Base-by-base conservation (phyloP, 2,329 filamentous ascomycete genomes). In the Fusarium staphyleae region DNA sequence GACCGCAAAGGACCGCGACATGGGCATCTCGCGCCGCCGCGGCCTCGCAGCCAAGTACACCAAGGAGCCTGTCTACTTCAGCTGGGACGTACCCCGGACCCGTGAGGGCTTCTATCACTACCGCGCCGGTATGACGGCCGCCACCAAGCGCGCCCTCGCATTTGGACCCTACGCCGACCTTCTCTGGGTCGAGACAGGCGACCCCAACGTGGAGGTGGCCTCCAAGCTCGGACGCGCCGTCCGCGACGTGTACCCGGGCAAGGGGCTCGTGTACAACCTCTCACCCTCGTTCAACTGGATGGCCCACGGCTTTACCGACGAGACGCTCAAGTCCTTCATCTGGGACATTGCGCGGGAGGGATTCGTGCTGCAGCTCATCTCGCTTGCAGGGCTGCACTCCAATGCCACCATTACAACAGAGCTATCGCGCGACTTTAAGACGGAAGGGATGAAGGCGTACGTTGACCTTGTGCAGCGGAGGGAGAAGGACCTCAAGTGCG, bases 231-330 rank as follows among this genome's bases (percentile, higher is more conserved):
- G 90, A 11, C 82, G 83, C 10, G 84, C 91, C 37, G 95, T 99
- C 55, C 86, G 89, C 48, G 75, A 78, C 0, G 78, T 76, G 3
- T 80, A 85, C 66, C 91, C 92, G 0, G 86, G 85, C 55, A 98
- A 98, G 82, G 89, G 90, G 29, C 83, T 99, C 18, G 93, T 98
- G 0, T 99, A 99, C 78, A 99, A 99, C 77, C 83, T 99, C 2
- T 93, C 88, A 4, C 95, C 95, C 1, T 96, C 91, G 8, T 99
- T 99, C 83, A 98, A 99, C 81, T 99, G 95, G 95, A 95, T 96
- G 86, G 87, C 87, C 10, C 93, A 98, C 71, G 95, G 93, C 24
- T 99, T 98, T 76, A 88, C 84, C 3, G 86, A 92, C 60, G 87
- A 86, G 56, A 88, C 88, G 5, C 82, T 99, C 48, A 91, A 89